Percentiles rank a stretch among this genome's conserved stretches.
Evolutionary conservation across 176 grass and related monocot genomes (phyloP).

Genomic region (Triticum timopheevii): DNA sequence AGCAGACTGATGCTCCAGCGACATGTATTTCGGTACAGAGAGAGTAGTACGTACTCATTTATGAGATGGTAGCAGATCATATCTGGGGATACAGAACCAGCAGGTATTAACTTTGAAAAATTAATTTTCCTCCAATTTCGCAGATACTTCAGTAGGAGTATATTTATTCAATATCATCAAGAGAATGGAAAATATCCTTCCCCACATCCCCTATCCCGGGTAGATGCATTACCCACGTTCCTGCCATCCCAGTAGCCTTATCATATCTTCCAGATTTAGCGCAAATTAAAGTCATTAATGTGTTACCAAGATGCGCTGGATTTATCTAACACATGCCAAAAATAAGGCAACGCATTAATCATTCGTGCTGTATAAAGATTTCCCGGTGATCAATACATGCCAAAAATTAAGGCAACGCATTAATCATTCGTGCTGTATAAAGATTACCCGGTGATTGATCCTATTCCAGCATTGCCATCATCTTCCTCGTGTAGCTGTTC

Average conservation of each 20-base stretch:
- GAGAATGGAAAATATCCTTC: neutral
- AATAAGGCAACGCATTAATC: neutral
- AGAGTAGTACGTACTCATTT: neutral
- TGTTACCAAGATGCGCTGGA: neutral
- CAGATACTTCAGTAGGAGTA: neutral
- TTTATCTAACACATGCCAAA: neutral
- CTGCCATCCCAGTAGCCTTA: neutral
- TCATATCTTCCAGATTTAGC: neutral
- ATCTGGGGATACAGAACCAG: neutral
- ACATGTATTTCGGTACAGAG: too few relatives aligned
- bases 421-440: neutral
- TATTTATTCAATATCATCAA: neutral
- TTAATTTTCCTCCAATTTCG: neutral
- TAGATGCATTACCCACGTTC: neutral
- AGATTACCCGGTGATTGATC: neutral
- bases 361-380: neutral
- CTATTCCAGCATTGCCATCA: neutral
- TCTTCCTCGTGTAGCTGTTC: neutral
- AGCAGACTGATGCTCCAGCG: too few relatives aligned
- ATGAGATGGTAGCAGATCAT: neutral
- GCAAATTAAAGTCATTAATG: neutral
- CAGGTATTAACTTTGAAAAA: neutral
- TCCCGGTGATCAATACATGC: neutral
- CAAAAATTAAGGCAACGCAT: neutral
- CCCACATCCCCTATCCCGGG: neutral